Percentiles rank a stretch among this genome's conserved stretches.
Conservation (phyloP, 1,284 basidiomycete genomes). For the Sporisorium reilianum region DNA sequence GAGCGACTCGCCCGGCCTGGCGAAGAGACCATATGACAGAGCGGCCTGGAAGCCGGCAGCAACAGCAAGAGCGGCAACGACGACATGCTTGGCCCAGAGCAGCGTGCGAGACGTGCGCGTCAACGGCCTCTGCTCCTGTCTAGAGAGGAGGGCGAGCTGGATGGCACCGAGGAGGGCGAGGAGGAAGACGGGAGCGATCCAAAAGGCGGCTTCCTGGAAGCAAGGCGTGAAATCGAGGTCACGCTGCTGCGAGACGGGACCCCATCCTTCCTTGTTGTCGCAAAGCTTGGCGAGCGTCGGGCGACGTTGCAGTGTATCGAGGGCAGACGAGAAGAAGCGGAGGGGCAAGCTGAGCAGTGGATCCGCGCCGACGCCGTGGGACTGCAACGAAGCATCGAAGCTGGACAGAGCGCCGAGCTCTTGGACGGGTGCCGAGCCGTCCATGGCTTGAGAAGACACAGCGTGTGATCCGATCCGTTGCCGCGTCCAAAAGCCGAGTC, state of each 20-base stretch:
- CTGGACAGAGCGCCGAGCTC: slow-evolving; percentile 29
- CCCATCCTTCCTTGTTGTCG: slow-evolving; percentile 73
- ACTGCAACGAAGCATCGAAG: slow-evolving; percentile 28
- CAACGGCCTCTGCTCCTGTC: slow-evolving; percentile 29
- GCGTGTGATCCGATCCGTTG: not conserved
- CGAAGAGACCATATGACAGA: slow-evolving; percentile 55
- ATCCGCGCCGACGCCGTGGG: slow-evolving; percentile 22
- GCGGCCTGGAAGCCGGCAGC: slow-evolving; percentile 72
- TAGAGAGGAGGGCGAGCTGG: slow-evolving; percentile 31
- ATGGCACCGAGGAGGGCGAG: slow-evolving; percentile 51
- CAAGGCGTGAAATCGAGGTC: slow-evolving; percentile 85
- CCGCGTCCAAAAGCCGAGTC: not conserved
- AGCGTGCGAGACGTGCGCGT: slow-evolving; percentile 45
- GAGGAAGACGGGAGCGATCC: slow-evolving; percentile 53
- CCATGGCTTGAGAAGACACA: too few species aligned
- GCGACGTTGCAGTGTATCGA: slow-evolving; percentile 12
- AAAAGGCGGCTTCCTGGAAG: slow-evolving; percentile 77
- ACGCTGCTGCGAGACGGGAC: slow-evolving; percentile 75
- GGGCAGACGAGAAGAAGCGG: slow-evolving; percentile 34
- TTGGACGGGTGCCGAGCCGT: slow-evolving; percentile 25
- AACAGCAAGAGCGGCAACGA: slow-evolving; percentile 76
- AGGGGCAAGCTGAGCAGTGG: slow-evolving; percentile 34
- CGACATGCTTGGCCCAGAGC: slow-evolving; percentile 61
- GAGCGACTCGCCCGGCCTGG: slow-evolving; percentile 42
- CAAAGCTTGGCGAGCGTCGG: slow-evolving; percentile 24